Evolutionary conservation across 208 protist genomes (phyloP), one percentile per base, ranked within the genome.

Genomic region (Leishmania gerbilli): DNA sequence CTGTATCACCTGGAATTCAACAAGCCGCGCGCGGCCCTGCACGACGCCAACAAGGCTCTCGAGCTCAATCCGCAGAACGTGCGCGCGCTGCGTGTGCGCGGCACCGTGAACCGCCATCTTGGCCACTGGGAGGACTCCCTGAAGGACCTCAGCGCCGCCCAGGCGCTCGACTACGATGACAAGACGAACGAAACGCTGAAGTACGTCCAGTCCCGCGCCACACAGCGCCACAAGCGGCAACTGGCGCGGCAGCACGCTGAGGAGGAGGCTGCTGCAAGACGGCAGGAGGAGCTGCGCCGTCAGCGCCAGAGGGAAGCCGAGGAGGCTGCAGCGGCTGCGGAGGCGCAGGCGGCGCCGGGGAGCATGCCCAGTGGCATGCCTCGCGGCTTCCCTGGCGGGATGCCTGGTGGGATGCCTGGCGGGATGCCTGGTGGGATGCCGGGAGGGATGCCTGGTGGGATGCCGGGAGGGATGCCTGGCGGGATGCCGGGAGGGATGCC

Each of bases 121-220:
- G 92, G 89, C 24, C 79, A 80, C 65, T 97, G 91, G 91, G 86
- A 88, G 62, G 89, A 92, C 21, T 85, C 93, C 40, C 83, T 92
- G 67, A 89, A 89, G 55, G 92, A 94, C 74, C 93, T 97, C 42
- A 87, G 84, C 72, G 88, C 84, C 53, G 93, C 92, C 3, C 90
- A 97, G 83, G 76, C 79, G 2, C 87, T 97, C 83, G 93, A 97
- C 87, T 97, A 95, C 86, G 92, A 95, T 71, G 91, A 92, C 37
- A 77, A 69, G 37, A 90, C 78, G 1, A 84, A 88, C 53, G 89
- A 75, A 13, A 84, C 90, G 3, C 77, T 95, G 3, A 84, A 87
- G 76, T 85, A 91, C 69, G 93, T 90, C 53, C 82, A 92, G 75
- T 64, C 69, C 21, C 91, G 87, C 34, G 74, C 80, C 34, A 90